Percentiles rank a stretch among this genome's conserved stretches.
phyloP scores from a whole-genome alignment of 805 yeast genomes.

The Kuraishia borneana region DNA sequence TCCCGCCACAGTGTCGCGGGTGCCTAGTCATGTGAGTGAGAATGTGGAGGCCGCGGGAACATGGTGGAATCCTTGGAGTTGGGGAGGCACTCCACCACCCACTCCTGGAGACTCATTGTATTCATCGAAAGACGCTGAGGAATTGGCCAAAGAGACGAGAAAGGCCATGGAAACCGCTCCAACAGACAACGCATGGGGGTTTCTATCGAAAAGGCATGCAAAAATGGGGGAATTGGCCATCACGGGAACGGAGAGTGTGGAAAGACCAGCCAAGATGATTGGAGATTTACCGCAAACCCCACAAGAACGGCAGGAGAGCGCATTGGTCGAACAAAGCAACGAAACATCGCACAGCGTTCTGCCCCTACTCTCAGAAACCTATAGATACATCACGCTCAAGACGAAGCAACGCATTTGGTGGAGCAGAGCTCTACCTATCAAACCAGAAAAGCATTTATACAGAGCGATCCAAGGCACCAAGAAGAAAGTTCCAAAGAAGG shows the following conservation, averaged over 20 bases:
- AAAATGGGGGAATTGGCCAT: constrained; percentile 15
- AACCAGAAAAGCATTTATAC: constrained; percentile 19
- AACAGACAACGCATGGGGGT: constrained; percentile 19
- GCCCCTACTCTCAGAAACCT: constrained; percentile 15
- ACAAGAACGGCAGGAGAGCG: constrained; percentile 15
- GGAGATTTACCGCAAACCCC: constrained; percentile 15
- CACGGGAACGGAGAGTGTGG: constrained; percentile 16
- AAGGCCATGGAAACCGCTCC: constrained; percentile 11
- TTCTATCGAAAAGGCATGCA: background rate
- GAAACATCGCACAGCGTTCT: constrained; percentile 9
- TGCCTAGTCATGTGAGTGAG: too few species aligned
- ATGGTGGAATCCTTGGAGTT: constrained; percentile 11
- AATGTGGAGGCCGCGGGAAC: too few species aligned
- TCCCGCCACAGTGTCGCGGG: too few species aligned
- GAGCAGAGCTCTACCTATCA: constrained; percentile 10
- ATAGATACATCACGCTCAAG: constrained; percentile 13
- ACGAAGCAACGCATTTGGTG: constrained; percentile 15
- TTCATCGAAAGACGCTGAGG: constrained; percentile 10
- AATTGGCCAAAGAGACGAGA: constrained; percentile 12
- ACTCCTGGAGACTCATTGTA: constrained; percentile 6
- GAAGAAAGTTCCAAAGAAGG: constrained; percentile 11
- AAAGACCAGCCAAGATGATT: constrained; percentile 14
- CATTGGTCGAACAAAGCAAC: background rate
- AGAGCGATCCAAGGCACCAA: constrained; percentile 4
- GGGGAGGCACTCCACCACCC: constrained; percentile 4